phyloP scores from a whole-genome alignment of 2,329 filamentous ascomycete genomes.

The Aspergillus eucalypticola region DNA sequence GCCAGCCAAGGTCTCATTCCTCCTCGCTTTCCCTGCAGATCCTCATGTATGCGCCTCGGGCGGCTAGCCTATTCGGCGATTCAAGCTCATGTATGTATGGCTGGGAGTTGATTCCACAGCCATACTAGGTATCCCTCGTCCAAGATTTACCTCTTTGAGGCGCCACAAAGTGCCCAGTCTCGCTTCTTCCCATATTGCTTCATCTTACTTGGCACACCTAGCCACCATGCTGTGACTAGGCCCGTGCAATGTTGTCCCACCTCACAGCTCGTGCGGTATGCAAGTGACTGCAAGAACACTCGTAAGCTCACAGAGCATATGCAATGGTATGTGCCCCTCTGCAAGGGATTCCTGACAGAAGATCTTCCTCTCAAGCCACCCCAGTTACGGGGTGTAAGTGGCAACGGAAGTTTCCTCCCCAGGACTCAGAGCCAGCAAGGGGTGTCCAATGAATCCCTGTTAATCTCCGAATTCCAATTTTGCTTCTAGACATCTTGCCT shows the following conservation, averaged over 20 bases:
- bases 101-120: too few relatives aligned
- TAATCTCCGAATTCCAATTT: background rate
- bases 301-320: background rate
- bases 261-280: background rate
- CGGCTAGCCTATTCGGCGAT: background rate
- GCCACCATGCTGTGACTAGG: background rate
- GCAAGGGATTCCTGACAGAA: background rate
- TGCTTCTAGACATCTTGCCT: background rate
- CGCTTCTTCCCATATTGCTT: background rate
- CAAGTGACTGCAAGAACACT: background rate
- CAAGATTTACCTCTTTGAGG: too few relatives aligned
- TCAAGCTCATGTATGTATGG: background rate
- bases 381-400: background rate
- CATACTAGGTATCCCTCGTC: too few relatives aligned
- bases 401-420: background rate
- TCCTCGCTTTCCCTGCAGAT: conserved; percentile 13
- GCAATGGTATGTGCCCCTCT: background rate
- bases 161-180: background rate
- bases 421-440: background rate
- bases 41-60: conserved; percentile 13
- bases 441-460: background rate
- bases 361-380: background rate
- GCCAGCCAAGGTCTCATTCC: conserved; percentile 18
- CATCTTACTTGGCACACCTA: background rate
- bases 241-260: too few relatives aligned